A percentile compares a stretch with the other conserved stretches of the same genome.
These are phyloP conservation scores for Boletus sp. DNA, from an alignment of 768 basidiomycete species.

Conservation along the genomic window DNA sequence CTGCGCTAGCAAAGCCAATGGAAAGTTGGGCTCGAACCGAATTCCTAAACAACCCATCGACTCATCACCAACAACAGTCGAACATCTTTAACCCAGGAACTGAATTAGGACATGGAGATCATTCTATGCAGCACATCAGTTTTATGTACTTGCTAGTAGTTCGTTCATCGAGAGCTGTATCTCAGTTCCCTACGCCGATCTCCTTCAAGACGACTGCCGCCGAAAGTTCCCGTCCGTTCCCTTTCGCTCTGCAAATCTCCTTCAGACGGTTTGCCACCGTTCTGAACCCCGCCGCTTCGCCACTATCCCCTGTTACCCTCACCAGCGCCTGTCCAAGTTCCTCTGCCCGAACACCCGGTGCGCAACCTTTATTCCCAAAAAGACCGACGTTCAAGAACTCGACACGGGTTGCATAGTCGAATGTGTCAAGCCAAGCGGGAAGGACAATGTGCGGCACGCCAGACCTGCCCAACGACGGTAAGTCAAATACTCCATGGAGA, in stretches of 20 bases:
- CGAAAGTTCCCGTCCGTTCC: constrained; percentile 2
- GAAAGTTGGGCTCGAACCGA: constrained; percentile 14
- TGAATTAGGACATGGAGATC: constrained; percentile 11
- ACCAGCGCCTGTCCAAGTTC: constrained; percentile 9
- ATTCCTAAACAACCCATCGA: constrained; percentile 8
- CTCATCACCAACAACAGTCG: not conserved
- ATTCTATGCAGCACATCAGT: not conserved
- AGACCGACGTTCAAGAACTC: constrained; percentile 12
- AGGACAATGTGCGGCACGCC: constrained; percentile 10
- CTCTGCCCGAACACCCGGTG: constrained; percentile 1
- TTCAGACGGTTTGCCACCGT: constrained; percentile 1
- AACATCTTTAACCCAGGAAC: constrained; percentile 5
- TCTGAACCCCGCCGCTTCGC: constrained; percentile 4
- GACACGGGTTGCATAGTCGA: not conserved
- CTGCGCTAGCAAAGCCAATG: not conserved
- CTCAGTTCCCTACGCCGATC: not conserved
- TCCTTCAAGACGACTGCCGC: not conserved
- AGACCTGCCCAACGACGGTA: constrained; percentile 4
- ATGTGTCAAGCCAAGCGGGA: constrained; percentile 13
- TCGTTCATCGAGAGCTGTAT: not conserved
- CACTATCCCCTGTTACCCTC: not conserved
- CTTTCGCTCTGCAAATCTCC: constrained; percentile 3
- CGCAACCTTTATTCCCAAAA: not conserved
- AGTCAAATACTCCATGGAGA: not conserved
- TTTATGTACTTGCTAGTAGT: not conserved